Evolutionary conservation across 2,329 filamentous ascomycete genomes (phyloP).

Genomic region (Gyromitra esculenta): DNA sequence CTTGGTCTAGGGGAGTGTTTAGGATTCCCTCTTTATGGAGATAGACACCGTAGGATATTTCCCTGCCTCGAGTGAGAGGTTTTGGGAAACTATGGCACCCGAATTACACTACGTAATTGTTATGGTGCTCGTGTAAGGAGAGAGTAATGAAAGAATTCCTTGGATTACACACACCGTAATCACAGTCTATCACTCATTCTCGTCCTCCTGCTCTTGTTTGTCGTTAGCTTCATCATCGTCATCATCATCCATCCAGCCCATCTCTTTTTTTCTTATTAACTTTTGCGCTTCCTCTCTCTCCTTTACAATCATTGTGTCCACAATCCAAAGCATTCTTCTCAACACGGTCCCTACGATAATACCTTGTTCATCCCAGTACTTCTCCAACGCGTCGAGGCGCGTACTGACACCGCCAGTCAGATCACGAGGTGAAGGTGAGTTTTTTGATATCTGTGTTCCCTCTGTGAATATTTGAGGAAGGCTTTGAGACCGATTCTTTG

Average conservation of each 20-base stretch:
- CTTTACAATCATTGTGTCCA: conserved; percentile 55
- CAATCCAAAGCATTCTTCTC: conserved; percentile 55
- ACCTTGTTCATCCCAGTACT: conserved; percentile 51
- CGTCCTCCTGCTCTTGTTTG: neutral
- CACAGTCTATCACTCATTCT: conserved; percentile 17
- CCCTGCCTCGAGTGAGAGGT: neutral
- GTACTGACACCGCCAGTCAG: conserved; percentile 15
- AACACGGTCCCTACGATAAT: conserved; percentile 43
- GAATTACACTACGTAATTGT: neutral
- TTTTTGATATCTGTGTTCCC: neutral
- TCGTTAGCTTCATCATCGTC: conserved; percentile 20
- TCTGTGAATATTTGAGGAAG: neutral
- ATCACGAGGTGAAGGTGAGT: conserved; percentile 6
- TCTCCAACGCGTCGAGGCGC: conserved; percentile 42
- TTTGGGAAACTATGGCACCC: neutral
- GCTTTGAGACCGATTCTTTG: neutral
- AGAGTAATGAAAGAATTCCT: neutral
- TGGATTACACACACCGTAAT: neutral
- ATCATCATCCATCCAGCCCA: conserved; percentile 55
- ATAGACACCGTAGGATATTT: neutral
- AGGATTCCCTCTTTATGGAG: neutral
- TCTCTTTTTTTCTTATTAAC: conserved; percentile 53
- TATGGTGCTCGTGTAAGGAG: neutral
- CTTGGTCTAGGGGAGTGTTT: neutral
- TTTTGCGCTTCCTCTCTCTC: conserved; percentile 55